A percentile compares a stretch with the other conserved stretches of the same genome.
These are phyloP conservation scores for Trifolium subterraneum DNA, from an alignment of 306 rosid species.

Conservation along the genomic window DNA sequence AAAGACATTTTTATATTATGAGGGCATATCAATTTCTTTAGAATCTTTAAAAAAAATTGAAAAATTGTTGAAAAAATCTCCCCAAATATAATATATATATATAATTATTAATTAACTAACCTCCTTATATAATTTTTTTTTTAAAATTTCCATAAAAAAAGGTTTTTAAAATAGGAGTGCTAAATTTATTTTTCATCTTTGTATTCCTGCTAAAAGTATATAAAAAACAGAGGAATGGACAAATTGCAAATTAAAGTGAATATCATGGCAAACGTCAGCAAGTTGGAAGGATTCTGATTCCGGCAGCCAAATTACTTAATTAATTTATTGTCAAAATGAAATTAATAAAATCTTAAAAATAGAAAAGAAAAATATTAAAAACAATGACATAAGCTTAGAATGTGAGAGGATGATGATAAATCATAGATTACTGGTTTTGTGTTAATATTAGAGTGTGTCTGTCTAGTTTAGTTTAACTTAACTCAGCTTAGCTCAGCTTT, in stretches of 20 bases:
- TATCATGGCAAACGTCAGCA: not conserved
- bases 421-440: not conserved
- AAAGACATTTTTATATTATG: no score
- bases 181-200: no score
- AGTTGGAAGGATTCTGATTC: conserved; percentile 23
- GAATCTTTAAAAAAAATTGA: no score
- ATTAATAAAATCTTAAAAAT: not conserved
- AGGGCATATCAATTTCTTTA: no score
- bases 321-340: not conserved
- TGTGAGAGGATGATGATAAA: not conserved
- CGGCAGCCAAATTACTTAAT: not conserved
- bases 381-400: conserved; percentile 2
- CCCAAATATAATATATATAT: no score
- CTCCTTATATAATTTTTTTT: no score
- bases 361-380: not conserved
- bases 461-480: not conserved
- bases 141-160: no score
- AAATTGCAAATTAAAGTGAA: not conserved
- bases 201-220: no score
- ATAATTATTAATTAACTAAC: no score
- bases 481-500: not conserved
- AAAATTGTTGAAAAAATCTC: no score
- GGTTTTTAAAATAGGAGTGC: no score
- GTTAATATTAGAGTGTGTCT: not conserved
- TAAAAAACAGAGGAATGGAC: not conserved